Percentiles rank a stretch among this genome's conserved stretches.
Evolutionary conservation across 805 yeast genomes (phyloP).

Genomic region (Metschnikowia arizonensis): DNA sequence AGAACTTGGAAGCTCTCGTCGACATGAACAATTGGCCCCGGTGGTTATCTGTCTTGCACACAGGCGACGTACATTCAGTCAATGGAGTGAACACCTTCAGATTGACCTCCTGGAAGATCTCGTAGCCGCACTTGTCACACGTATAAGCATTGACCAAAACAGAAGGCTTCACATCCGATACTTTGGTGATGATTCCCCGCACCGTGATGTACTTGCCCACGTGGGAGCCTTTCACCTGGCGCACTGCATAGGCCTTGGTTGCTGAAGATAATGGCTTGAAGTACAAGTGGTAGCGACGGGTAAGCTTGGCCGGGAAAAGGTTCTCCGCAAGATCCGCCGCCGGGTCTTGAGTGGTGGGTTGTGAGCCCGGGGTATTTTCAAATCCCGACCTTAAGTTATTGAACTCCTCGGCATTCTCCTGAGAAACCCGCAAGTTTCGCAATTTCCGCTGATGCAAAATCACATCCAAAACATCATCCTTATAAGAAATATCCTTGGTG

Average conservation of each 20-base stretch:
- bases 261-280: constrained; percentile 69
- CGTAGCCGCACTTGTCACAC: constrained; percentile 96
- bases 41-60: constrained; percentile 72
- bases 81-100: constrained; percentile 84
- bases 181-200: constrained; percentile 92
- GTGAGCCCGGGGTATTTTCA: constrained; percentile 21
- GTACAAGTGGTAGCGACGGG: constrained; percentile 82
- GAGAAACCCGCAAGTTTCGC: constrained; percentile 69
- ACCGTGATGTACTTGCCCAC: constrained; percentile 87
- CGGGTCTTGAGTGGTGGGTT: constrained; percentile 11
- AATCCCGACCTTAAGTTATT: constrained; percentile 39
- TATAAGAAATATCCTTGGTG: constrained; percentile 70
- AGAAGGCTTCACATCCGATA: constrained; percentile 92
- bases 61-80: constrained; percentile 75
- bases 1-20: constrained; percentile 93
- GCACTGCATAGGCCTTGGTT: constrained; percentile 70
- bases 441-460: constrained; percentile 85
- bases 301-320: constrained; percentile 78
- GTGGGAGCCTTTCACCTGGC: constrained; percentile 80
- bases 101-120: constrained; percentile 91
- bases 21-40: constrained; percentile 89
- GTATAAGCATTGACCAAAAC: constrained; percentile 91
- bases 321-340: constrained; percentile 31
- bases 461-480: constrained; percentile 90
- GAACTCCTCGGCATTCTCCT: constrained; percentile 62